A percentile compares a stretch with the other conserved stretches of the same genome.
Conservation (phyloP, 257 asterid genomes). For the Mentha longifolia region DNA sequence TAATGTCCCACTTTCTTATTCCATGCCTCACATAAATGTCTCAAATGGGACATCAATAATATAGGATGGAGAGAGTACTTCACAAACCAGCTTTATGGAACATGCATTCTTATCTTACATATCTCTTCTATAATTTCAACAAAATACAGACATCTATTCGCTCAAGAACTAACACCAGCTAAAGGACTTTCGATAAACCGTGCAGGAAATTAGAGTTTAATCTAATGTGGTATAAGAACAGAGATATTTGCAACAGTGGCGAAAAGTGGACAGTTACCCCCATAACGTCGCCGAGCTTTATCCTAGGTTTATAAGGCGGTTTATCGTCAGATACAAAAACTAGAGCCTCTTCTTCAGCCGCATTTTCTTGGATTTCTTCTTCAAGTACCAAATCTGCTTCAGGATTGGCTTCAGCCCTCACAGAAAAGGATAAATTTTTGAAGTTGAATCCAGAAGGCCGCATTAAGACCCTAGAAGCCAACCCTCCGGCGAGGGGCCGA, state of each 20-base stretch:
- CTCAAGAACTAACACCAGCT: not conserved
- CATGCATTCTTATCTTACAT: not conserved
- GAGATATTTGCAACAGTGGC: constrained; percentile 14
- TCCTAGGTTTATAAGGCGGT: constrained; percentile 60
- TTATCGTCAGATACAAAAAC: constrained; percentile 48
- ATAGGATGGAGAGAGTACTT: too few relatives aligned
- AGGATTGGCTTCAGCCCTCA: constrained; percentile 65
- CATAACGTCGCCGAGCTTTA: constrained; percentile 90
- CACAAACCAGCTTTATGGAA: not conserved
- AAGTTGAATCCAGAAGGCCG: constrained; percentile 34
- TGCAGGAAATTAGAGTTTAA: constrained; percentile 17
- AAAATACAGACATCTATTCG: not conserved
- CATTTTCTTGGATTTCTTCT: constrained; percentile 31
- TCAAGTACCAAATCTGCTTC: constrained; percentile 49
- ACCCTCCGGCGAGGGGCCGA: constrained; percentile 33
- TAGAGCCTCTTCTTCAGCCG: constrained; percentile 47
- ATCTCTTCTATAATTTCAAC: not conserved
- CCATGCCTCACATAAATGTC: too few relatives aligned
- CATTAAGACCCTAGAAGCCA: constrained; percentile 43
- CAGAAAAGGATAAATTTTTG: constrained; percentile 39
- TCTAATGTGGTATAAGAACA: constrained; percentile 10
- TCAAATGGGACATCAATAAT: too few relatives aligned
- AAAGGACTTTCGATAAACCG: not conserved
- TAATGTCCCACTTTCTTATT: too few relatives aligned
- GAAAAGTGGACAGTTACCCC: constrained; percentile 67